Evolutionary conservation across 805 yeast genomes (phyloP), one percentile per base, ranked within the genome.

Genomic region (Sugiyamaella americana): DNA sequence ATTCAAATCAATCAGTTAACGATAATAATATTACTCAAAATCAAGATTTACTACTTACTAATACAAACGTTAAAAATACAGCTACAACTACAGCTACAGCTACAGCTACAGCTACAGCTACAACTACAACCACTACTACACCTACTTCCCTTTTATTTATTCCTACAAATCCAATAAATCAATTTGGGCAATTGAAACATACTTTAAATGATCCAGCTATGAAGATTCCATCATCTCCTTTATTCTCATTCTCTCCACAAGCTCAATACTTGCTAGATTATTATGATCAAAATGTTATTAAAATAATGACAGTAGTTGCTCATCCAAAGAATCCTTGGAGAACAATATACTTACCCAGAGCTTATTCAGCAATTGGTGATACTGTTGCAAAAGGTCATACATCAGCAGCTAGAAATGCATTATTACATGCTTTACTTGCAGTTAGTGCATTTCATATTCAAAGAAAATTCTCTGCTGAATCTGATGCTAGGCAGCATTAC

Each of bases 261-360:
- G 78, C 94, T 0, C 65, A 93, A 39, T 84, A 80, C 58, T 66
- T 87, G 36, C 66, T 87, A 41, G 80, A 80, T 51, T 79, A 87
- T 58, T 87, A 86, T 61, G 73, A 78, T 16, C 77, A 82, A 16
- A 78, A 80, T 52, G 93, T 87, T 1, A 91, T 91, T 0, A 93
- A 85, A 60, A 64, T 79, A 45, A 81, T 83, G 87, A 78, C 87
- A 0, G 87, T 82, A 2, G 76, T 82, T 19, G 78, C 80, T 0
- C 70, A 80, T 42, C 78, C 84, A 0, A 84, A 82, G 51, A 87
- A 85, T 59, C 95, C 95, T 0, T 87, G 95, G 95, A 83, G 82
- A 56, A 79, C 83, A 2, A 78, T 86, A n/a, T 87, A 85, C 63
- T 79, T 87, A 50, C 95, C 95, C 0, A 65, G 93, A 42, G 95